Percentiles rank a stretch among this genome's conserved stretches.
These are phyloP conservation scores for Komagataella pastoris DNA, from an alignment of 805 yeast genomes.

Conservation along the genomic window DNA sequence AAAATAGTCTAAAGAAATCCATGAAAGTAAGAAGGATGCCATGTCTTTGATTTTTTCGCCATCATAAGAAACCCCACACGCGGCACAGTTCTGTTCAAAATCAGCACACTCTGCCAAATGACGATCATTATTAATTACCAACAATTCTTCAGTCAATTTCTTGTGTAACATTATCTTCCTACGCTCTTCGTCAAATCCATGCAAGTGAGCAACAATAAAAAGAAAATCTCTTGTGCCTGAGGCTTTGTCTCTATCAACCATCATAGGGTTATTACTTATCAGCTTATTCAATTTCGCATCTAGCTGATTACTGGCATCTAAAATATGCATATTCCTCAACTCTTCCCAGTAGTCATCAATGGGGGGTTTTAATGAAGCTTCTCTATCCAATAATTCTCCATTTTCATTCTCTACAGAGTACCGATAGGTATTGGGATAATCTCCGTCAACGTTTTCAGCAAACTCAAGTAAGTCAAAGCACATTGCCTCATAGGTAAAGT, in stretches of 20 bases:
- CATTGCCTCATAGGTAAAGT: constrained; percentile 86
- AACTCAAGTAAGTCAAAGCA: constrained; percentile 44
- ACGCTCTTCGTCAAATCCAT: constrained; percentile 56
- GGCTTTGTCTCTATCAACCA: constrained; percentile 55
- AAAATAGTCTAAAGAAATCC: constrained; percentile 35
- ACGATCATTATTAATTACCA: constrained; percentile 39
- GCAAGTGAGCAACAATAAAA: constrained; percentile 59
- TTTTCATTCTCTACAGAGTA: constrained; percentile 45
- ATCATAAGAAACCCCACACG: constrained; percentile 57
- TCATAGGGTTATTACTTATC: constrained; percentile 58
- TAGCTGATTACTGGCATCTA: constrained; percentile 56
- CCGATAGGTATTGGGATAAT: constrained; percentile 22
- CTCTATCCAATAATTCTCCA: constrained; percentile 26
- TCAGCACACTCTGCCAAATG: constrained; percentile 64
- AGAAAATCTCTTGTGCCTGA: constrained; percentile 58
- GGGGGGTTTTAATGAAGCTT: constrained; percentile 37
- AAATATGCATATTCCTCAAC: constrained; percentile 61
- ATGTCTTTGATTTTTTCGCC: constrained; percentile 48
- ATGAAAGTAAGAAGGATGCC: constrained; percentile 42
- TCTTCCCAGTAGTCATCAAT: constrained; percentile 59
- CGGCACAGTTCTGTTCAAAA: constrained; percentile 72
- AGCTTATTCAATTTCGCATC: constrained; percentile 47
- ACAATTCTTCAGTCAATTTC: constrained; percentile 50
- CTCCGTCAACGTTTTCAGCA: constrained; percentile 4
- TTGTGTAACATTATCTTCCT: constrained; percentile 36